These are phyloP conservation scores for Ophiostoma populinum DNA, from an alignment of 2,329 filamentous ascomycete genomes.

Conservation along the genomic window DNA sequence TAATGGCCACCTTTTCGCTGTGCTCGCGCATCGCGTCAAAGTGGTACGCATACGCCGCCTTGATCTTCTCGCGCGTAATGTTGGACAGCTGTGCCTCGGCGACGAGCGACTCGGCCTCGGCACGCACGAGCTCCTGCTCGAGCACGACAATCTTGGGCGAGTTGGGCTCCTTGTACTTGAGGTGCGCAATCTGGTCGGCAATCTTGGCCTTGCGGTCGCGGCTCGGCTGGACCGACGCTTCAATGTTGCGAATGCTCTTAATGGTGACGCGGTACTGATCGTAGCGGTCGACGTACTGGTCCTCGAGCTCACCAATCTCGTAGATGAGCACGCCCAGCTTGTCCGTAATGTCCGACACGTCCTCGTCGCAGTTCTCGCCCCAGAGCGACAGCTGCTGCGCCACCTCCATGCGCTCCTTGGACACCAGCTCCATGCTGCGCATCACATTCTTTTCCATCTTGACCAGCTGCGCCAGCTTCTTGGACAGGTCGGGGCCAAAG, in stretches of 20 bases:
- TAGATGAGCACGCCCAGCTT: conserved; percentile 96
- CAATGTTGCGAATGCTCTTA: conserved; percentile 98
- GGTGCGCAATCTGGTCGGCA: conserved; percentile 92
- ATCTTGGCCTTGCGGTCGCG: conserved; percentile 99
- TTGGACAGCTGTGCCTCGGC: conserved; percentile 97
- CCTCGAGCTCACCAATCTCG: conserved; percentile 94
- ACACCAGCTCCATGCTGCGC: conserved; percentile 91
- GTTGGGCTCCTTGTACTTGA: conserved; percentile 99
- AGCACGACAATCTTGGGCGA: conserved; percentile 94
- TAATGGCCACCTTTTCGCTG: conserved; percentile 95
- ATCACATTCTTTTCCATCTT: conserved; percentile 99
- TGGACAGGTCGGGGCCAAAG: conserved; percentile 74
- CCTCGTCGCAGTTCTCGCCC: conserved; percentile 90
- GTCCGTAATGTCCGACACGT: conserved; percentile 96
- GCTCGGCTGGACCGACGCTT: conserved; percentile 94
- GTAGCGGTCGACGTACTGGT: conserved; percentile 96
- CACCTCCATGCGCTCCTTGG: conserved; percentile 93
- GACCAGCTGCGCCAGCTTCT: conserved; percentile 93
- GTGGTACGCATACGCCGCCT: conserved; percentile 94
- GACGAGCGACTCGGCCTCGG: conserved; percentile 96
- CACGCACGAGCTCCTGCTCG: conserved; percentile 94
- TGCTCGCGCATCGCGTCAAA: conserved; percentile 96
- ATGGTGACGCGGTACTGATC: conserved; percentile 98
- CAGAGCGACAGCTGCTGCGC: conserved; percentile 98
- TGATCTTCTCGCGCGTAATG: conserved; percentile 98